Conservation (phyloP, 2,329 filamentous ascomycete genomes). For the Fusarium tuaranense region DNA sequence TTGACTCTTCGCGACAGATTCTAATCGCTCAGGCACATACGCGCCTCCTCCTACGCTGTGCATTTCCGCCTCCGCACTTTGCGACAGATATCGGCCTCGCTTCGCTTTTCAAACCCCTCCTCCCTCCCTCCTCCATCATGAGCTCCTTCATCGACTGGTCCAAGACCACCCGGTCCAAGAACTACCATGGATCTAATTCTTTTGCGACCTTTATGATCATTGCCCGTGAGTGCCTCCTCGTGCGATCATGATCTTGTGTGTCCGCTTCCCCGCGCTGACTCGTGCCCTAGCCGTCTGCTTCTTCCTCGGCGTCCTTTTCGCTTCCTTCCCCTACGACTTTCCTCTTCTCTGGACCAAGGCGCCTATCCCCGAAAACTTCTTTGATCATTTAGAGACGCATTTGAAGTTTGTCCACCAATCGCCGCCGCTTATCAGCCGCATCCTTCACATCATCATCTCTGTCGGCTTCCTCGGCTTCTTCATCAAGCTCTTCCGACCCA, state of each 20-base stretch:
- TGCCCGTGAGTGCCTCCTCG: conserved; percentile 76
- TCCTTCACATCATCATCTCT: conserved; percentile 92
- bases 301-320: conserved; percentile 98
- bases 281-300: conserved; percentile 80
- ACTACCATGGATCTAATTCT: conserved; percentile 72
- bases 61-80: conserved; percentile 14
- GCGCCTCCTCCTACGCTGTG: background rate
- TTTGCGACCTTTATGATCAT: conserved; percentile 98
- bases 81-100: conserved; percentile 24
- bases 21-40: conserved; percentile 7
- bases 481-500: conserved; percentile 93
- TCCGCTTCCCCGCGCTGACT: conserved; percentile 6
- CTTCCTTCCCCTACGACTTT: conserved; percentile 95
- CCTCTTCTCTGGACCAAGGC: conserved; percentile 84
- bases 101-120: conserved; percentile 10
- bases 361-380: conserved; percentile 75
- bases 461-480: conserved; percentile 91
- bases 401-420: conserved; percentile 91
- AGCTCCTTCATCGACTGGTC: conserved; percentile 62
- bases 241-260: background rate
- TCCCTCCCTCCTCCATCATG: conserved; percentile 42
- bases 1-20: conserved; percentile 17
- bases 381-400: conserved; percentile 88
- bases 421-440: conserved; percentile 90
- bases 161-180: conserved; percentile 68